Base-by-base conservation (phyloP, 306 rosid genomes). In the Pyrus betulifolia region DNA sequence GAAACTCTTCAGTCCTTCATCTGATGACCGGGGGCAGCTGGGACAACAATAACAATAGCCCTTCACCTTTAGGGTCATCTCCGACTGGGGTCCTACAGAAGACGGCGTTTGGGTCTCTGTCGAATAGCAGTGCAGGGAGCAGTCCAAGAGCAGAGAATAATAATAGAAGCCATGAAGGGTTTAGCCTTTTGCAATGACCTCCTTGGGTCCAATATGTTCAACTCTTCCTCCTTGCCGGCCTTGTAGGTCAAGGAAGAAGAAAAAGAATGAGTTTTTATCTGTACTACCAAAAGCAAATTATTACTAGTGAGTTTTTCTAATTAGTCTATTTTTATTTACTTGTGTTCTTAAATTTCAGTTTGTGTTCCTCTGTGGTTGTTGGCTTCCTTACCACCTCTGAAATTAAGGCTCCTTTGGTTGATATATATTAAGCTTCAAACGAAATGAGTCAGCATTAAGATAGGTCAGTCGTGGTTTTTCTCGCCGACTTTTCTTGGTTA, bases 101-200 rank as follows among this genome's bases (percentile, higher is more conserved):
- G 74, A 87, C 96, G 0, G 81, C 89, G 8, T 91, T 92, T 52
- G 96, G 92, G 9, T 96, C 97, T 9, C 87, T 89, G 38, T 90
- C 98, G 0, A 91, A 91, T 80, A 91, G 99, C 87, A 96, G 97
- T 49, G 89, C 96, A 19, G 99, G 97, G 28, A 92, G 98, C 76
- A 91, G 97, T 82, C 99, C 99, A 5, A 81, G 96, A 63, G 88
- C 96, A 3, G 97, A 91, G 67, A 87, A 85, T 13, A 66, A 61
- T 19, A 31, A 51, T 65, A 74, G 49, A 40, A 91, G 73, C 8
- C 87, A 79, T 73, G 92, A 88, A 79, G 93, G 93, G n/a, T 87
- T 82, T 11, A 86, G 88, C 84, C 83, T 82, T 82, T 67, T 89
- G 96, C 87, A 91, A 84, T 71, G 91, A 86, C 69, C 92, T 86